Evolutionary conservation across 2,329 filamentous ascomycete species (phyloP).

Genomic region (Biscogniauxia marginata): DNA sequence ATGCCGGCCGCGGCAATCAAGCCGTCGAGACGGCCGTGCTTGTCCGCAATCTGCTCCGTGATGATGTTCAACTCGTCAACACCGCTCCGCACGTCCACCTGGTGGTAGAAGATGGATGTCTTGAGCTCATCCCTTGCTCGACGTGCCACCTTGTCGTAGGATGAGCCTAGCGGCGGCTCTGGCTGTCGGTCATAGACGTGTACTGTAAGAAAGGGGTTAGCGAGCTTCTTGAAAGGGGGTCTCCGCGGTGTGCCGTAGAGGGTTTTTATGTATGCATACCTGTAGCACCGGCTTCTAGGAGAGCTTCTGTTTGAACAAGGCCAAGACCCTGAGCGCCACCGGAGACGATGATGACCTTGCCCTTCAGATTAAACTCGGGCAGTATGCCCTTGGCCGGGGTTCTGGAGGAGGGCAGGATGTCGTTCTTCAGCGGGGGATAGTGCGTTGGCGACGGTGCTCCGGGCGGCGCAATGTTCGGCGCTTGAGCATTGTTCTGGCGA

Average conservation of each 20-base stretch:
- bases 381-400: slow-evolving; percentile 34
- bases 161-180: slow-evolving; percentile 49
- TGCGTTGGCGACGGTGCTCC: slow-evolving; percentile 7
- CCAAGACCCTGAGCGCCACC: slow-evolving; percentile 77
- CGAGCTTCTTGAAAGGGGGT: background rate
- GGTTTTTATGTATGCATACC: slow-evolving; percentile 40
- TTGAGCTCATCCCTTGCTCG: slow-evolving; percentile 64
- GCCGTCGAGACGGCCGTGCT: slow-evolving; percentile 74
- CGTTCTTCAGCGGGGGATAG: slow-evolving; percentile 8
- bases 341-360: slow-evolving; percentile 74
- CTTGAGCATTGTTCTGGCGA: background rate
- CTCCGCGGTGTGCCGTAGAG: no score
- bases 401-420: slow-evolving; percentile 6
- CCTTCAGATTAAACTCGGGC: slow-evolving; percentile 73
- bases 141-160: slow-evolving; percentile 64
- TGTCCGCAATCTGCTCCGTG: slow-evolving; percentile 65
- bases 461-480: background rate
- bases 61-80: slow-evolving; percentile 64
- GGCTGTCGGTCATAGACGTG: slow-evolving; percentile 65
- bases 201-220: slow-evolving; percentile 41
- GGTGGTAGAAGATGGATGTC: slow-evolving; percentile 69
- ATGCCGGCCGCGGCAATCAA: slow-evolving; percentile 69
- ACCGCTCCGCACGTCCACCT: slow-evolving; percentile 73
- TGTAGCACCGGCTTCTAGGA: slow-evolving; percentile 75
- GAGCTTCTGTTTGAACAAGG: slow-evolving; percentile 73